Evolutionary conservation across 2,329 filamentous ascomycete genomes (phyloP).

Genomic region (Plectosphaerella cucumerina): DNA sequence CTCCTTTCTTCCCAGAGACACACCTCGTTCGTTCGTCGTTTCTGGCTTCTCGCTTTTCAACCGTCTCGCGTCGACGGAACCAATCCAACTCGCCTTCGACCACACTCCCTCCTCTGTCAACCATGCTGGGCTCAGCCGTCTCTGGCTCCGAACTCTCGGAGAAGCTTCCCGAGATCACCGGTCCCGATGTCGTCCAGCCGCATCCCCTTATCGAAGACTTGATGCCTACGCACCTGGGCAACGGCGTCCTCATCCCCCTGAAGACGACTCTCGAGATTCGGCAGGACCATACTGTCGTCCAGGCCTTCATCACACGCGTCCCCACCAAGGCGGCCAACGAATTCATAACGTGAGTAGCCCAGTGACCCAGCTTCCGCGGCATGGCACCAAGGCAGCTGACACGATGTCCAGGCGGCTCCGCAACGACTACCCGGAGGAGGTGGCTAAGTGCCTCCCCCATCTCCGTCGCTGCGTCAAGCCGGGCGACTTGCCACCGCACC

Average conservation of each 20-base stretch:
- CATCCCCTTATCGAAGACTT: conserved; percentile 30
- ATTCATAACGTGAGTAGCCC: conserved; percentile 61
- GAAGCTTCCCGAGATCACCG: conserved; percentile 9
- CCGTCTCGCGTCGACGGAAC: not conserved
- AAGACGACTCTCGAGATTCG: conserved; percentile 62
- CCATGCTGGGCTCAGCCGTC: not conserved
- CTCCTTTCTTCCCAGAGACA: not conserved
- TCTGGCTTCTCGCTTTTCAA: not conserved
- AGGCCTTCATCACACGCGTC: conserved; percentile 67
- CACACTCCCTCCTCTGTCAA: not conserved
- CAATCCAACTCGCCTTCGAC: not conserved
- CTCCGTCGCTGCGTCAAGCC: conserved; percentile 73
- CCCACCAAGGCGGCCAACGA: conserved; percentile 68
- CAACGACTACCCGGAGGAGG: conserved; percentile 53
- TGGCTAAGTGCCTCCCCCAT: conserved; percentile 63
- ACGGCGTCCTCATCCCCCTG: conserved; percentile 54
- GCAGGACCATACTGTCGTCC: conserved; percentile 53
- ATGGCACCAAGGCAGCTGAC: conserved; percentile 20
- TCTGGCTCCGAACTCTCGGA: conserved; percentile 2
- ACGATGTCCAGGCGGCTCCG: conserved; percentile 30
- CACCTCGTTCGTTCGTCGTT: not conserved
- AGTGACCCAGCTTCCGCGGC: conserved; percentile 2
- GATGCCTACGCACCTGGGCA: conserved; percentile 28
- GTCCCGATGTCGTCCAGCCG: conserved; percentile 11
- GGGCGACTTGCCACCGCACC: conserved; percentile 60